Evolutionary conservation across 345 rosid species (phyloP), one percentile per base, ranked within the genome.

Genomic region (Salix suchowensis): DNA sequence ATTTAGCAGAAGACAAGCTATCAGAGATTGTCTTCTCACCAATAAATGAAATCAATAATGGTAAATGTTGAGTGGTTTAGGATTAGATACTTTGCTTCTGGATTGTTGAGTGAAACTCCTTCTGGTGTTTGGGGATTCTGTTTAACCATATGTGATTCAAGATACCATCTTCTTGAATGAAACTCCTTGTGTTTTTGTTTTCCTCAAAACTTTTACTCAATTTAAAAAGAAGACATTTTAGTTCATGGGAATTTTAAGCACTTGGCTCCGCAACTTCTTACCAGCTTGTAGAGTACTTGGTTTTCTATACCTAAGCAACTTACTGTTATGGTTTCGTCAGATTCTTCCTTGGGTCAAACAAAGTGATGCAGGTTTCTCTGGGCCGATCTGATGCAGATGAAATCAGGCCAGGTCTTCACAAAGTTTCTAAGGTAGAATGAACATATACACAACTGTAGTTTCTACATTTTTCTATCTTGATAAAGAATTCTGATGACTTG

Each of bases 351-450:
- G 99, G 98, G 19, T 94, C 98, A 28, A 96, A 96, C 82, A 94
- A 94, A 85, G 99, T 94, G 32, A 96, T 94, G 98, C 98, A 94
- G 77, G 95, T 94, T 74, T 90, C 99, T 66, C 82, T 96, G 42
- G 99, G 99, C 73, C 97, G 99, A 58, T 90, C 94, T 32, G 91
- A 77, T 85, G 83, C 95, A n/a, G 97, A 92, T 81, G 99, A 93
- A 86, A 75, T 89, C 72, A 85, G 91, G 81, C 88, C 95, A 1
- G 91, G 98, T 21, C 78, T 92, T 80, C 80, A 79, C 73, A 94
- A 90, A 83, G 91, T 83, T 72, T 92, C 99, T 54, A 96, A 90
- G 95, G 99, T 96, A 82, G 46, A 26, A 9, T 28, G 73, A 32
- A 21, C 67, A 7, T 23, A 16, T 65, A 34, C 52, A 65, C 76